Conservation (phyloP, 495 filamentous ascomycete species). For the Talaromyces stipitatus region DNA sequence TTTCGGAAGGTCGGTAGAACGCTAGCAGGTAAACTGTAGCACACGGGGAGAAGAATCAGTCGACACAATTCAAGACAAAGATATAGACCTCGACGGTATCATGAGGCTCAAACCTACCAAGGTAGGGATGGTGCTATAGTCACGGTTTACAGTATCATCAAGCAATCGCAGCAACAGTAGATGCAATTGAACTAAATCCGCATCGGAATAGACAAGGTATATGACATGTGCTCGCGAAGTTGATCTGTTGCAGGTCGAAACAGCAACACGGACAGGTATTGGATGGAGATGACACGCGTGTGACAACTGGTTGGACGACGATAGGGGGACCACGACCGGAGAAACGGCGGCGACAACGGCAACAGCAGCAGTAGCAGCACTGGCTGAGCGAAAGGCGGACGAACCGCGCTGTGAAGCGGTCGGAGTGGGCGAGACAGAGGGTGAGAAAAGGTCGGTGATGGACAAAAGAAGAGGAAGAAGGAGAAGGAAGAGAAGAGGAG, state of each 20-base stretch:
- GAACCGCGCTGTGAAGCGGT: background rate
- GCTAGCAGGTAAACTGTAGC: background rate
- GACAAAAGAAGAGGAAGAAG: background rate
- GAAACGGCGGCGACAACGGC: background rate
- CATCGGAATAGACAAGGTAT: background rate
- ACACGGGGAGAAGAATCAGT: background rate
- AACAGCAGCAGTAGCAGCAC: background rate
- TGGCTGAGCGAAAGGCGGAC: background rate
- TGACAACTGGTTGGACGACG: background rate
- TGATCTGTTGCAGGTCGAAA: background rate
- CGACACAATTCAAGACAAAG: background rate
- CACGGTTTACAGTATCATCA: background rate
- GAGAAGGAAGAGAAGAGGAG: background rate
- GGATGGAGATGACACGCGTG: conserved; percentile 1
- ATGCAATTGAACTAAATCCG: conserved; percentile 1
- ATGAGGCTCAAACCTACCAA: background rate
- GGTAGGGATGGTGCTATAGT: background rate
- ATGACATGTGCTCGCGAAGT: too few relatives aligned
- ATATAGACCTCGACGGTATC: background rate
- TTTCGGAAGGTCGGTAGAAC: background rate
- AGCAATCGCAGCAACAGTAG: background rate
- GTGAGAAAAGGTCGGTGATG: background rate
- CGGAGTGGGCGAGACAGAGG: background rate
- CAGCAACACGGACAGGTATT: background rate
- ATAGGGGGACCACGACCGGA: background rate